Percentiles rank a stretch among this genome's conserved stretches.
phyloP scores from a whole-genome alignment of 2,329 filamentous ascomycete genomes.

The Colletotrichum simmondsii region DNA sequence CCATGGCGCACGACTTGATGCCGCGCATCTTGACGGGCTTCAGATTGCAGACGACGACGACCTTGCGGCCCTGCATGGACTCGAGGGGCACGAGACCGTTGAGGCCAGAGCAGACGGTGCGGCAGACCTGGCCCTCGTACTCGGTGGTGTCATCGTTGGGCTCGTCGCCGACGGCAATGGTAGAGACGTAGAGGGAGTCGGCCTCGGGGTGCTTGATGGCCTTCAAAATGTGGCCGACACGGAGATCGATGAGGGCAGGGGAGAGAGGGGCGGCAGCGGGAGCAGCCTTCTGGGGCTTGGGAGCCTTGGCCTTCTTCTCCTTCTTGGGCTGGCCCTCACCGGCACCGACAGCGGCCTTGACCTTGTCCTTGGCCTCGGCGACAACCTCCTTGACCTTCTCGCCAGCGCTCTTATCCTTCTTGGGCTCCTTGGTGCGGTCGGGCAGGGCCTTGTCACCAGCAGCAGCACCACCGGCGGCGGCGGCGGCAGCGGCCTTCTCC shows the following conservation, averaged over 20 bases:
- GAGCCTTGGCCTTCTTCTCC: slow-evolving; percentile 91
- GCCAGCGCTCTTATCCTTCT: slow-evolving; percentile 64
- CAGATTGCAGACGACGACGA: slow-evolving; percentile 95
- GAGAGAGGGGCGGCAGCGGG: slow-evolving; percentile 80
- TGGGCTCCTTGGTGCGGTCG: slow-evolving; percentile 71
- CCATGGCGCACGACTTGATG: slow-evolving; percentile 83
- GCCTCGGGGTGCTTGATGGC: slow-evolving; percentile 96
- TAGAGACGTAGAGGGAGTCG: slow-evolving; percentile 94
- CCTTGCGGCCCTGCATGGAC: slow-evolving; percentile 97
- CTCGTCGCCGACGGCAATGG: slow-evolving; percentile 92
- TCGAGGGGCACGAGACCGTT: slow-evolving; percentile 92
- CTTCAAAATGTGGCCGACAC: slow-evolving; percentile 97
- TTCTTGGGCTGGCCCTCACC: slow-evolving; percentile 69
- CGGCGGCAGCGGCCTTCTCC: slow-evolving; percentile 82
- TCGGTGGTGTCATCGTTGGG: slow-evolving; percentile 90
- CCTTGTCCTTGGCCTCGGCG: slow-evolving; percentile 59
- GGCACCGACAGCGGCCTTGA: slow-evolving; percentile 51
- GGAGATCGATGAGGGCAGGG: slow-evolving; percentile 89
- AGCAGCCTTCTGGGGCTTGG: slow-evolving; percentile 77
- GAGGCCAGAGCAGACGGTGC: slow-evolving; percentile 96
- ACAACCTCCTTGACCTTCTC: slow-evolving; percentile 60
- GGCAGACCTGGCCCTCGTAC: slow-evolving; percentile 89
- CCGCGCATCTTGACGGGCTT: slow-evolving; percentile 99
- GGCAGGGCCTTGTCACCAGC: slow-evolving; percentile 60
- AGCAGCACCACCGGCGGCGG: slow-evolving; percentile 55